phyloP scores from a whole-genome alignment of 192 early-diverging fungal genomes.

The Oehlia diaphana region DNA sequence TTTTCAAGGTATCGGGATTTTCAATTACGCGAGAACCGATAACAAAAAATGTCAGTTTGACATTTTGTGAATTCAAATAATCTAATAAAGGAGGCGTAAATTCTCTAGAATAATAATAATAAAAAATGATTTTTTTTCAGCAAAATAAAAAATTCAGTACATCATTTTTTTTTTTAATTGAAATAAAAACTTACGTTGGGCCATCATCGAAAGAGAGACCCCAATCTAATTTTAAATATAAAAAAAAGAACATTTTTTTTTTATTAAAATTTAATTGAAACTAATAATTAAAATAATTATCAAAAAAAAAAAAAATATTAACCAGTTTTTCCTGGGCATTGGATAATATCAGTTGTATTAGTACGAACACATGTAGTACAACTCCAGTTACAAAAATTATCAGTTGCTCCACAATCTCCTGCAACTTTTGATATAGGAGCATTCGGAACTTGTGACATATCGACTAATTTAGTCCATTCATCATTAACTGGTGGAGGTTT shows the following conservation, averaged over 20 bases:
- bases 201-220: conserved; percentile 26
- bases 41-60: conserved; percentile 64
- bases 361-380: conserved; percentile 37
- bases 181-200: conserved; percentile 19
- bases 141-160: neutral
- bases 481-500: conserved; percentile 34
- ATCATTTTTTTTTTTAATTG: neutral
- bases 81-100: conserved; percentile 48
- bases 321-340: conserved; percentile 33
- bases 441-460: conserved; percentile 32
- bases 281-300: neutral
- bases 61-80: conserved; percentile 43
- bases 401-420: neutral
- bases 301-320: neutral
- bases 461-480: conserved; percentile 37
- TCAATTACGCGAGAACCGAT: conserved; percentile 60
- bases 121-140: neutral
- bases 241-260: neutral
- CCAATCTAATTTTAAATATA: conserved; percentile 15
- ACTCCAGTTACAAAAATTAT: conserved; percentile 34
- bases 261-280: neutral
- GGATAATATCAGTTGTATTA: conserved; percentile 26
- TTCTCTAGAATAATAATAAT: neutral
- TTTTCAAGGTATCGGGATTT: conserved; percentile 34
- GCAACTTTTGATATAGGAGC: neutral